A percentile compares a stretch with the other conserved stretches of the same genome.
Conservation (phyloP, 2,329 filamentous ascomycete species). For the Trichophyton benhamiae region DNA sequence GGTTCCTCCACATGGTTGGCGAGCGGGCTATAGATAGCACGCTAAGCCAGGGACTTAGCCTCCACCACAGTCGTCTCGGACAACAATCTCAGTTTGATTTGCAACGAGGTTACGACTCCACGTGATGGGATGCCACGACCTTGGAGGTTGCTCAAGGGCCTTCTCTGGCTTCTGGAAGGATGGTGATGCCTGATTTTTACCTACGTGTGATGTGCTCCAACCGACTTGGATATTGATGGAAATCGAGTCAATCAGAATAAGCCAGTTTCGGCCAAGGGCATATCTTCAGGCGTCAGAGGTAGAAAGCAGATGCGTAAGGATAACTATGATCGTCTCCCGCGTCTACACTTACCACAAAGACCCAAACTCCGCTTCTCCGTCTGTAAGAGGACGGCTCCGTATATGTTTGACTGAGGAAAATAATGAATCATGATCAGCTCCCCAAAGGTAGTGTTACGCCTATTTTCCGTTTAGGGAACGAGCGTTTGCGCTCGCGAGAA, state of each 20-base stretch:
- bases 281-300: not conserved
- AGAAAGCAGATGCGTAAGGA: not conserved
- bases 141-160: not conserved
- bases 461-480: too few species aligned
- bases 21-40: conserved; percentile 4
- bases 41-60: not conserved
- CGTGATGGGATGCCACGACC: not conserved
- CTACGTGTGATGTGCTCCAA: not conserved
- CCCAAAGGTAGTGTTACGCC: not conserved
- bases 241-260: not conserved
- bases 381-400: not conserved
- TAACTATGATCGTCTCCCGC: not conserved
- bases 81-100: conserved; percentile 2
- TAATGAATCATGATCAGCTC: not conserved
- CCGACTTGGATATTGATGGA: not conserved
- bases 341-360: not conserved
- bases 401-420: not conserved
- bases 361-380: not conserved
- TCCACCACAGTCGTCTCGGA: not conserved
- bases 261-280: not conserved
- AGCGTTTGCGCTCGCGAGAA: not conserved
- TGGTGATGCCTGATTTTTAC: not conserved
- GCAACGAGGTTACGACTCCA: not conserved
- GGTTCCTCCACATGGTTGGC: conserved; percentile 4
- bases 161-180: not conserved